Conservation (phyloP, 345 rosid genomes). For the Salix exigua region DNA sequence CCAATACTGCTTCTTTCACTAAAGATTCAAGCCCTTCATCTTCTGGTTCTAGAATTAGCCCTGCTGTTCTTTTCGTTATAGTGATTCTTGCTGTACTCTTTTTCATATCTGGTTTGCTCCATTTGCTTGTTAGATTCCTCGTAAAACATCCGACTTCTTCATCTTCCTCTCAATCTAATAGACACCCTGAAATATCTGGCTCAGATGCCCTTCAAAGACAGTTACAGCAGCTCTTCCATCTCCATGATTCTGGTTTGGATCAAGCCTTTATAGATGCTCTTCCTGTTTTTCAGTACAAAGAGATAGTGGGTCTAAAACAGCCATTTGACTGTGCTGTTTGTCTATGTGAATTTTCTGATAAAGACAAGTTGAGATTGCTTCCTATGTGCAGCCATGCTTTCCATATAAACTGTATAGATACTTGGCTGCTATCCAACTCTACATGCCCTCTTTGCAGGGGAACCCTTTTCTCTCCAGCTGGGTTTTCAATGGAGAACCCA, state of each 20-base stretch:
- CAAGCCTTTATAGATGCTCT: slow-evolving; percentile 29
- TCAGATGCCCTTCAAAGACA: slow-evolving; percentile 25
- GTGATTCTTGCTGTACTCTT: slow-evolving; percentile 28
- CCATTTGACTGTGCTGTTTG: slow-evolving; percentile 31
- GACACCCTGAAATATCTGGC: slow-evolving; percentile 15
- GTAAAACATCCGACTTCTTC: slow-evolving; percentile 22
- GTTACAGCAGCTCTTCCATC: slow-evolving; percentile 29
- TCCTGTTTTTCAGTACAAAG: slow-evolving; percentile 24
- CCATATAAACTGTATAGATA: slow-evolving; percentile 27
- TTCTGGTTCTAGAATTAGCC: slow-evolving; percentile 26
- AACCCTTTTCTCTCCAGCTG: slow-evolving; percentile 23
- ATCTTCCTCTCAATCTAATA: slow-evolving; percentile 11
- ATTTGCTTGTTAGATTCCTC: slow-evolving; percentile 29
- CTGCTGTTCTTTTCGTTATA: slow-evolving; percentile 27
- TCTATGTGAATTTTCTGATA: slow-evolving; percentile 23
- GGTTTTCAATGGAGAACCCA: slow-evolving; percentile 24
- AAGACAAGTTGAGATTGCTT: slow-evolving; percentile 27
- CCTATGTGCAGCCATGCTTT: slow-evolving; percentile 30
- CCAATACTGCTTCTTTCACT: slow-evolving; percentile 4
- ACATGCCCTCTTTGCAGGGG: slow-evolving; percentile 31
- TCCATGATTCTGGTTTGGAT: slow-evolving; percentile 30
- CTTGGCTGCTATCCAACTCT: slow-evolving; percentile 28
- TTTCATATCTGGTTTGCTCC: slow-evolving; percentile 30
- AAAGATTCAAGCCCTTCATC: slow-evolving; percentile 16
- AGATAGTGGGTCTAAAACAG: slow-evolving; percentile 18